These are phyloP conservation scores for Coemansia sp. DNA, from an alignment of 192 early-diverging fungal species.

Conservation along the genomic window DNA sequence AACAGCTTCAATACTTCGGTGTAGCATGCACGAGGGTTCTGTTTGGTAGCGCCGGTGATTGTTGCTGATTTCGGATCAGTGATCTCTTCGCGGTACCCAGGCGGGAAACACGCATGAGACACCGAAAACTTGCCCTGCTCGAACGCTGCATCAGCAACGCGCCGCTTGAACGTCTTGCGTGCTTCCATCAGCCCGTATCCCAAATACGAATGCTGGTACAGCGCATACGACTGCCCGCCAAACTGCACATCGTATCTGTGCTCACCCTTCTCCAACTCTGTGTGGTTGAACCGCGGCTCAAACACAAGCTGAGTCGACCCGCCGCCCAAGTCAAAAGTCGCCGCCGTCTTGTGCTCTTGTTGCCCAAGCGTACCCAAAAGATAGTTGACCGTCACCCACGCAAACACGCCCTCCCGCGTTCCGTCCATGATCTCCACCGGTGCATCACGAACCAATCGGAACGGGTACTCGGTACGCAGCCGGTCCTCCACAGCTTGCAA, in stretches of 20 bases:
- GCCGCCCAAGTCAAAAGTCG: constrained; percentile 94
- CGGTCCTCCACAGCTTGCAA: constrained; percentile 67
- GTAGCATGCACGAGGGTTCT: constrained; percentile 55
- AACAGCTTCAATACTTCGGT: constrained; percentile 66
- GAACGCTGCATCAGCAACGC: constrained; percentile 35
- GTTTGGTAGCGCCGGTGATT: constrained; percentile 62
- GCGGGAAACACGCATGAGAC: constrained; percentile 69
- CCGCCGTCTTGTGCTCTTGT: constrained; percentile 65
- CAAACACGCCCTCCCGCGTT: constrained; percentile 96
- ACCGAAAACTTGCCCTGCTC: constrained; percentile 42
- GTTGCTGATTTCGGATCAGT: constrained; percentile 28
- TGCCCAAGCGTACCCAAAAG: constrained; percentile 69
- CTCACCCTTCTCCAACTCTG: constrained; percentile 60
- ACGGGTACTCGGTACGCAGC: constrained; percentile 76
- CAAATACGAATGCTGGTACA: constrained; percentile 96
- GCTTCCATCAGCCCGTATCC: constrained; percentile 90
- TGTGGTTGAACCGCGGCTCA: constrained; percentile 67
- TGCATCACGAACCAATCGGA: constrained; percentile 66
- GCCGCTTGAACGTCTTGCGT: constrained; percentile 67
- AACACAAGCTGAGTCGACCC: constrained; percentile 98
- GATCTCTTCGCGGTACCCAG: constrained; percentile 60
- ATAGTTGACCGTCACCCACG: constrained; percentile 98
- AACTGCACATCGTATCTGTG: constrained; percentile 73
- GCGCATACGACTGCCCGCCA: constrained; percentile 67
- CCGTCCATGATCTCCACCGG: constrained; percentile 94